These are phyloP conservation scores for grape (Vitis vinifera) DNA, from an alignment of 164 flowering plant species.

Conservation along the genomic window ASM3070453v1 NC_081805.1:7677501-7678000, in stretches of 20 bases:
- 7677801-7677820: not conserved
- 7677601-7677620: constrained; percentile 5
- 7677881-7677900: not conserved
- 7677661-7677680: not conserved
- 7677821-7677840: not conserved
- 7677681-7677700: constrained; percentile 1
- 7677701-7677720: constrained; percentile 5
- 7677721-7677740: not conserved
- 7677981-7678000: too few relatives aligned
- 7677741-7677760: too few relatives aligned
- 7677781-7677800: not conserved
- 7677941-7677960: too few relatives aligned
- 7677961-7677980: too few relatives aligned
- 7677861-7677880: not conserved
- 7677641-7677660: constrained; percentile 16
- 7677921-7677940: too few relatives aligned
- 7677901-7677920: too few relatives aligned
- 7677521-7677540: too few relatives aligned
- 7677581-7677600: not conserved
- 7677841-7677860: not conserved
- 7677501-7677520: not conserved
- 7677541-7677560: not conserved
- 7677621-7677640: constrained; percentile 23
- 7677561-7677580: not conserved
- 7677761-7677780: too few relatives aligned